Conservation (phyloP, 805 yeast species). For the Ogataea thermomethanolica region DNA sequence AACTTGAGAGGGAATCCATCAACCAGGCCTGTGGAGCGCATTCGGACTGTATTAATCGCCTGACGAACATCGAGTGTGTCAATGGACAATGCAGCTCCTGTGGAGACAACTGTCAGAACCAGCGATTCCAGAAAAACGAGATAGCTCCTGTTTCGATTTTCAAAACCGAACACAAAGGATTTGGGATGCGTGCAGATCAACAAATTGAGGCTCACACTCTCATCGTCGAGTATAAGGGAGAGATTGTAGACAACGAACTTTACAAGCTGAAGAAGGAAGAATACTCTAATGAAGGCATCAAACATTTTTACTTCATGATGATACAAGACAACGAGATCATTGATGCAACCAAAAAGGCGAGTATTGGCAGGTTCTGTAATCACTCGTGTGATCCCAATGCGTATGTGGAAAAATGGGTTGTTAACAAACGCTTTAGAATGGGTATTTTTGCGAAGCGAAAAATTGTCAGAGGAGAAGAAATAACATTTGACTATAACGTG, state of each 20-base stretch:
- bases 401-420: slow-evolving; percentile 96
- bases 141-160: slow-evolving; percentile 81
- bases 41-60: slow-evolving; percentile 86
- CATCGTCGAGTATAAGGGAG: slow-evolving; percentile 91
- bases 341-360: slow-evolving; percentile 89
- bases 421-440: slow-evolving; percentile 84
- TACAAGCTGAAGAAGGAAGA: slow-evolving; percentile 71
- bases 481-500: slow-evolving; percentile 89
- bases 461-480: slow-evolving; percentile 77
- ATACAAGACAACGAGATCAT: slow-evolving; percentile 87
- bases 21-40: slow-evolving; percentile 77
- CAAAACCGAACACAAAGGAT: slow-evolving; percentile 81
- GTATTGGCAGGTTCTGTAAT: slow-evolving; percentile 86
- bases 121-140: slow-evolving; percentile 75
- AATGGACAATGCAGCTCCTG: slow-evolving; percentile 61
- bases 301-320: slow-evolving; percentile 96
- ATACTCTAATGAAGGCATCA: slow-evolving; percentile 64
- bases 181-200: slow-evolving; percentile 73
- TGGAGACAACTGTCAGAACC: slow-evolving; percentile 79
- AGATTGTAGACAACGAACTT: slow-evolving; percentile 77
- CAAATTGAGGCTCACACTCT: slow-evolving; percentile 62
- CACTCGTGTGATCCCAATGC: slow-evolving; percentile 96
- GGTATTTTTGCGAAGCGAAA: slow-evolving; percentile 86
- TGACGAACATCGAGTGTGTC: slow-evolving; percentile 89
- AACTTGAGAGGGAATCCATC: slow-evolving; percentile 37